These are phyloP conservation scores for Ogataea nonfermentans DNA, from an alignment of 805 yeast species.

Conservation along the genomic window DNA sequence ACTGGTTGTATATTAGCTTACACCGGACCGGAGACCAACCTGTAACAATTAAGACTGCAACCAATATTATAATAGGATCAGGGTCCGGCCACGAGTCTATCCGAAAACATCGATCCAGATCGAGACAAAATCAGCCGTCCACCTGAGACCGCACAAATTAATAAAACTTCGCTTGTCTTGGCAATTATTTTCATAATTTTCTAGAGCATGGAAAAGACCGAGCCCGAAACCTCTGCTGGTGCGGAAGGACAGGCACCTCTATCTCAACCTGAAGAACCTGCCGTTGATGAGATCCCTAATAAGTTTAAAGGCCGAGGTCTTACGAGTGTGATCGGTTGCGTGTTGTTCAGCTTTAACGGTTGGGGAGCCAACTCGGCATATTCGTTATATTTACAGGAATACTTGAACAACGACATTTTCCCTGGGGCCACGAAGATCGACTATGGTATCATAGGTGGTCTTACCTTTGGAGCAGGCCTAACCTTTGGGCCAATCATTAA, in stretches of 20 bases:
- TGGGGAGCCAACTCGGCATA: constrained; percentile 77
- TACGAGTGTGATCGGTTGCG: constrained; percentile 42
- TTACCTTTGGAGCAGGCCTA: constrained; percentile 58
- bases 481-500: constrained; percentile 48
- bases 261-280: background rate
- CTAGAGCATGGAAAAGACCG: background rate
- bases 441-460: constrained; percentile 67
- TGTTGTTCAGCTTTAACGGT: constrained; percentile 52
- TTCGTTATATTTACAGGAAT: constrained; percentile 60
- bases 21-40: too few species aligned
- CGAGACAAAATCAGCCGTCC: too few species aligned
- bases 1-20: too few species aligned
- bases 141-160: too few species aligned
- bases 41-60: too few species aligned
- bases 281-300: constrained; percentile 43
- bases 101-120: too few species aligned
- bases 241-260: background rate
- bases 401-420: constrained; percentile 49
- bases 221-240: background rate
- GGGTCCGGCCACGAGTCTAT: too few species aligned
- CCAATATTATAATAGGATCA: too few species aligned
- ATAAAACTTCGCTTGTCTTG: too few species aligned
- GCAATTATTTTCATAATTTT: too few species aligned
- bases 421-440: constrained; percentile 55
- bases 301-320: constrained; percentile 72